Evolutionary conservation across 306 rosid genomes (phyloP).

Genomic region (Neltuma alba): DNA sequence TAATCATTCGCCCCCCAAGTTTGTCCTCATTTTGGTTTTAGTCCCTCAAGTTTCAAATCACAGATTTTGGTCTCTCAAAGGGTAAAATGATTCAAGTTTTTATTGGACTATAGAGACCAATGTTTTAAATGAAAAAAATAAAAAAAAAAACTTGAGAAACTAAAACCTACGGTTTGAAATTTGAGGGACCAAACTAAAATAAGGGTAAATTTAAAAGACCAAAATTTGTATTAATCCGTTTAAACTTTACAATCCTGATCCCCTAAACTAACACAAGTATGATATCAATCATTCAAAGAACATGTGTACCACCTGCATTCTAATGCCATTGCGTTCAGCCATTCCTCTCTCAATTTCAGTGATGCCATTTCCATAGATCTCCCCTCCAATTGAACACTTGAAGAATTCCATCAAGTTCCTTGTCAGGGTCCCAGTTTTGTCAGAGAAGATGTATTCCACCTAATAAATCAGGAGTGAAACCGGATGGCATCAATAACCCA

Average conservation of each 20-base stretch:
- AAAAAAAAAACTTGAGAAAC: too few species aligned
- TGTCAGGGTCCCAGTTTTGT: slow-evolving; percentile 97
- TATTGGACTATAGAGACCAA: too few species aligned
- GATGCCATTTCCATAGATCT: slow-evolving; percentile 86
- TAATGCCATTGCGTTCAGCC: slow-evolving; percentile 73
- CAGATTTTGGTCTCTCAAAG: too few species aligned
- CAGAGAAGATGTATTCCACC: slow-evolving; percentile 99
- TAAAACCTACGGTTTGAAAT: too few species aligned
- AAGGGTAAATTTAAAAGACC: too few species aligned
- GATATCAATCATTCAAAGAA: slow-evolving; percentile 20
- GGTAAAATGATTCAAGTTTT: too few species aligned
- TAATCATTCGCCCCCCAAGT: too few species aligned
- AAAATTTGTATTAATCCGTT: too few species aligned
- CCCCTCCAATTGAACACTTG: slow-evolving; percentile 98
- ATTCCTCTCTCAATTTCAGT: slow-evolving; percentile 93
- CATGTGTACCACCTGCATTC: slow-evolving; percentile 53
- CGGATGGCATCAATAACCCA: slow-evolving; percentile 30
- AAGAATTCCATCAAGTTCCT: slow-evolving; percentile 99
- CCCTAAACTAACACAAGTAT: background rate
- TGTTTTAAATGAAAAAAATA: too few species aligned
- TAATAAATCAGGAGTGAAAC: slow-evolving; percentile 34
- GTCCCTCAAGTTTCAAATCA: too few species aligned
- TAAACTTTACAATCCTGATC: slow-evolving; percentile 13
- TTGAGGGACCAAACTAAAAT: too few species aligned
- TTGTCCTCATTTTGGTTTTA: too few species aligned